A percentile compares a stretch with the other conserved stretches of the same genome.
Evolutionary conservation across 1,139 yeast species (phyloP).

Genomic region (Kluyveromyces marxianus): DNA sequence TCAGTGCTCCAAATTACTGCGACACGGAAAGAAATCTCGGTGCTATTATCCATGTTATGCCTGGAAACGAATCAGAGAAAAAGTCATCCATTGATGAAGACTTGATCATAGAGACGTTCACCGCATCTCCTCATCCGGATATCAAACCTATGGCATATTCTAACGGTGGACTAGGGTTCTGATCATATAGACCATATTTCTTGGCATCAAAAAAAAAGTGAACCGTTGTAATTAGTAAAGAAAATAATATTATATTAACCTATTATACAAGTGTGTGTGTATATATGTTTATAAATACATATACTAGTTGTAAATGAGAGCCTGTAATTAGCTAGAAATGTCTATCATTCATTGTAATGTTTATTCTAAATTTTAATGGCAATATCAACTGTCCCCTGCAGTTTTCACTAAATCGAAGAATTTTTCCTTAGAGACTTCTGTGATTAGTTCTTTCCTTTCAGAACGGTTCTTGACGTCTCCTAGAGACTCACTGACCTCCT

Average conservation of each 20-base stretch:
- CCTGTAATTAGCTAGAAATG: no score
- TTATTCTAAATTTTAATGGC: background rate
- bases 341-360: background rate
- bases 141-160: constrained; percentile 95
- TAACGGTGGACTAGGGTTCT: constrained; percentile 36
- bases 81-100: constrained; percentile 44
- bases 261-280: background rate
- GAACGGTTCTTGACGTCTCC: constrained; percentile 32
- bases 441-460: constrained; percentile 54
- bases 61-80: constrained; percentile 23
- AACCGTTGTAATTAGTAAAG: background rate
- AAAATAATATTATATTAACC: constrained; percentile 3
- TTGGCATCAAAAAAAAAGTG: background rate
- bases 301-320: no score
- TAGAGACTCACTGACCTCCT: constrained; percentile 34
- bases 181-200: background rate
- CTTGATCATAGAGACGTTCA: constrained; percentile 52
- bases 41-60: constrained; percentile 63
- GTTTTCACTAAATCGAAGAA: constrained; percentile 84
- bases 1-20: constrained; percentile 96
- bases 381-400: constrained; percentile 43
- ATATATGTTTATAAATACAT: background rate
- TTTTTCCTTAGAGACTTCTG: constrained; percentile 81
- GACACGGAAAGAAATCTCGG: constrained; percentile 88
- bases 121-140: constrained; percentile 85